Conservation (phyloP, 768 basidiomycete genomes). For the Amanita exitialis region DNA sequence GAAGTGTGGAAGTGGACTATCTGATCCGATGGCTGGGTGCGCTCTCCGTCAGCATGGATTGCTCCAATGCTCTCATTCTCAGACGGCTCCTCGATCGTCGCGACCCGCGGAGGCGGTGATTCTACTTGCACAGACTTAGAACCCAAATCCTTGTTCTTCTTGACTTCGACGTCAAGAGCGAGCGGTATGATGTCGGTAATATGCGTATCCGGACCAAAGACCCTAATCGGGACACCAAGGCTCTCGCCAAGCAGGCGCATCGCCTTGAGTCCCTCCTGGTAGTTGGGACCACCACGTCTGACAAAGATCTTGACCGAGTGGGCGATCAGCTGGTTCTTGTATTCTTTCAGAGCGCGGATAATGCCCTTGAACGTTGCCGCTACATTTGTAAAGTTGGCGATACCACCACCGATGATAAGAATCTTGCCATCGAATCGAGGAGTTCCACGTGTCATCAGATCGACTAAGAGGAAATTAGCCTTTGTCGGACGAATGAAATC, state of each 20-base stretch:
- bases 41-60: slow-evolving; percentile 70
- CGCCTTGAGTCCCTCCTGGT: slow-evolving; percentile 95
- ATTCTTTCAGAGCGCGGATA: slow-evolving; percentile 93
- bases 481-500: neutral
- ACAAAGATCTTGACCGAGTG: slow-evolving; percentile 93
- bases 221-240: slow-evolving; percentile 93
- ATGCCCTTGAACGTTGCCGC: slow-evolving; percentile 99
- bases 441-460: slow-evolving; percentile 87
- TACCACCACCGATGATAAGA: slow-evolving; percentile 99
- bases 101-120: slow-evolving; percentile 28
- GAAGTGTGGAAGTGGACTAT: slow-evolving; percentile 79
- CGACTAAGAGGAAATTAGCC: slow-evolving; percentile 37
- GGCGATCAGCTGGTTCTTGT: slow-evolving; percentile 72
- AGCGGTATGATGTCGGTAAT: slow-evolving; percentile 98
- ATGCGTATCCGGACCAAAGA: slow-evolving; percentile 97
- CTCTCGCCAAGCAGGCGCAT: slow-evolving; percentile 97
- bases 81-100: slow-evolving; percentile 14
- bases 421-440: slow-evolving; percentile 87
- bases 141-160: slow-evolving; percentile 20
- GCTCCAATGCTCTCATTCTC: slow-evolving; percentile 42
- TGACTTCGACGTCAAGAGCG: slow-evolving; percentile 79
- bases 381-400: slow-evolving; percentile 99
- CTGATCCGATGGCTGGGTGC: slow-evolving; percentile 78
- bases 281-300: slow-evolving; percentile 97
- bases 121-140: slow-evolving; percentile 26